phyloP scores from a whole-genome alignment of 352 stramenopile genomes.

The Pythium brassicae region DNA sequence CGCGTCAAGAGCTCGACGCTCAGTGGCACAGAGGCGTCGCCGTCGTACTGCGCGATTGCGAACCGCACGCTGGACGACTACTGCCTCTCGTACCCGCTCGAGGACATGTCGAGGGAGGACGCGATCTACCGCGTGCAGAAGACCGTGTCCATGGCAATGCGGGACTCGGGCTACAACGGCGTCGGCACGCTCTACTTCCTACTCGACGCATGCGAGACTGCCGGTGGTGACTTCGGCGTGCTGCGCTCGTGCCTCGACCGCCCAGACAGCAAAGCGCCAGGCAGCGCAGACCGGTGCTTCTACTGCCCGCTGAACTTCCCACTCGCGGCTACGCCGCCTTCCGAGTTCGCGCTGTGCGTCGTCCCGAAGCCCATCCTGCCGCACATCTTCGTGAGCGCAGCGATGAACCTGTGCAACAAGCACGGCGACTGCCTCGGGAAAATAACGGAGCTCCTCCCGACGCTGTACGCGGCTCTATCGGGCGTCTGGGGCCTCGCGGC shows the following conservation, averaged over 20 bases:
- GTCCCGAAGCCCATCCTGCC: conserved; percentile 31
- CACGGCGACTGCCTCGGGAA: conserved; percentile 31
- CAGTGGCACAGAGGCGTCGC: conserved; percentile 11
- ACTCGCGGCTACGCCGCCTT: conserved; percentile 6
- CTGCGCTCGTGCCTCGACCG: conserved; percentile 41
- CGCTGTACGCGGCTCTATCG: conserved; percentile 31
- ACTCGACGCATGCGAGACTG: conserved; percentile 52
- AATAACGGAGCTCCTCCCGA: conserved; percentile 12
- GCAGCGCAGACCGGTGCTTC: conserved; percentile 26
- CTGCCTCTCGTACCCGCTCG: conserved; percentile 41
- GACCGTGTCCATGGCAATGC: conserved; percentile 13
- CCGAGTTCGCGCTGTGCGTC: conserved; percentile 20
- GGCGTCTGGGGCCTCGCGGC: conserved; percentile 27
- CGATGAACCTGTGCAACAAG: conserved; percentile 50
- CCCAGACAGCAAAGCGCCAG: conserved; percentile 8
- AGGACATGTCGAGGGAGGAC: conserved; percentile 26
- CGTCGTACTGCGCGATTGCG: conserved; percentile 40
- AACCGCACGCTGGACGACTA: conserved; percentile 47
- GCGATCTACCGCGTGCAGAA: conserved; percentile 37
- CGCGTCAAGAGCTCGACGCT: conserved; percentile 13
- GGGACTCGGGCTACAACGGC: conserved; percentile 4
- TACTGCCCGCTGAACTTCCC: conserved; percentile 39
- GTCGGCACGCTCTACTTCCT: conserved; percentile 33
- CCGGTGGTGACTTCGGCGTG: conserved; percentile 33
- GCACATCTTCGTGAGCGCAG: conserved; percentile 30